phyloP scores from a whole-genome alignment of 345 rosid genomes.

The Citrus australasica region DNA sequence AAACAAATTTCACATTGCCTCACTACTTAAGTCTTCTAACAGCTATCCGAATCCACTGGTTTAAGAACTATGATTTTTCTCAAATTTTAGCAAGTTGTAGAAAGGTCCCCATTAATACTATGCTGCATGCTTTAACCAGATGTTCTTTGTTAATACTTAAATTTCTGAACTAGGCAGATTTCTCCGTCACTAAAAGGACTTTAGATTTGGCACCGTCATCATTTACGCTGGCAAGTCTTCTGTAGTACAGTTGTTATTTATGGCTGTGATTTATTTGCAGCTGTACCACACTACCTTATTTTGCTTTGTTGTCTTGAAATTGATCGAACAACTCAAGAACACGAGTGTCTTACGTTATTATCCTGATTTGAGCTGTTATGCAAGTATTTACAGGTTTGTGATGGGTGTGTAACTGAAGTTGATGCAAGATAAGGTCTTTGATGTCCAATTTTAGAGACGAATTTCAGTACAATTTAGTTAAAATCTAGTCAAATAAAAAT shows the following conservation, averaged over 20 bases:
- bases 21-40: neutral
- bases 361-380: neutral
- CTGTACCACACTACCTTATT: neutral
- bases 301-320: neutral
- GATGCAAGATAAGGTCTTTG: neutral
- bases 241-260: neutral
- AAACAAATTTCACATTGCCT: neutral
- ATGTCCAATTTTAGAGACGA: too few relatives aligned
- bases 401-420: neutral
- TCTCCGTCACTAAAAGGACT: neutral
- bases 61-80: neutral
- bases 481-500: too few relatives aligned
- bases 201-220: neutral
- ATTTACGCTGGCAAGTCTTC: neutral
- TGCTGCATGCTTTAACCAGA: neutral
- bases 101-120: neutral
- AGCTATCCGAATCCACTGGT: neutral
- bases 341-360: neutral
- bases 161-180: neutral
- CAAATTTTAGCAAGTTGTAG: neutral
- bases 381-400: neutral
- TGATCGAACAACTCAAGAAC: neutral
- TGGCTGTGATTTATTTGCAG: neutral
- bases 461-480: neutral
- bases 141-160: neutral